Conservation (phyloP, 192 early-diverging fungal genomes). For the Gamsiella multidivaricata region DNA sequence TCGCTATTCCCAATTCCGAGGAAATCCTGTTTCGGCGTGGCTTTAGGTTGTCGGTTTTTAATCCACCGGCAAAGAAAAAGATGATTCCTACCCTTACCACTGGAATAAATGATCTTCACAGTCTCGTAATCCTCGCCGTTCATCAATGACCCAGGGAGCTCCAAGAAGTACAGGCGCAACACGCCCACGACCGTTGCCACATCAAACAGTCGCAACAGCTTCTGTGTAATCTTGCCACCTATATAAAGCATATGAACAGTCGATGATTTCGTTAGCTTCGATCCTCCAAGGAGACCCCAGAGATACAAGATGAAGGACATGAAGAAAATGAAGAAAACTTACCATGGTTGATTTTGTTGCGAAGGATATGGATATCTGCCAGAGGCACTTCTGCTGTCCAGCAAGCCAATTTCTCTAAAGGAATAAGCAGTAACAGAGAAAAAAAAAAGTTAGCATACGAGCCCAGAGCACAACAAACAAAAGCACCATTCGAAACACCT, state of each 20-base stretch:
- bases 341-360: conserved; percentile 71
- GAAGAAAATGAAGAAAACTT: neutral
- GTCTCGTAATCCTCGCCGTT: conserved; percentile 79
- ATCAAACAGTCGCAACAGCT: conserved; percentile 67
- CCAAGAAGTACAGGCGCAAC: conserved; percentile 75
- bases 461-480: neutral
- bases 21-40: neutral
- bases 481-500: neutral
- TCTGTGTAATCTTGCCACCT: conserved; percentile 64
- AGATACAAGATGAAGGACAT: neutral
- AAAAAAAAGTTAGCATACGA: neutral
- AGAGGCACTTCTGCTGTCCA: conserved; percentile 74
- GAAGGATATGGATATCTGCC: conserved; percentile 69
- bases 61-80: neutral
- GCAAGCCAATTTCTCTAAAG: conserved; percentile 61
- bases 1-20: no score
- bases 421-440: neutral
- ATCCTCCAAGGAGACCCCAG: neutral
- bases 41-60: neutral
- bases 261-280: neutral
- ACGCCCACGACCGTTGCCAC: conserved; percentile 67
- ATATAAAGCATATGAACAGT: neutral
- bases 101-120: conserved; percentile 71
- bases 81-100: conserved; percentile 48
- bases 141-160: conserved; percentile 74